Percentiles rank a stretch among this genome's conserved stretches.
Evolutionary conservation across 1,139 yeast genomes (phyloP).

Genomic region (Pichia norvegensis): DNA sequence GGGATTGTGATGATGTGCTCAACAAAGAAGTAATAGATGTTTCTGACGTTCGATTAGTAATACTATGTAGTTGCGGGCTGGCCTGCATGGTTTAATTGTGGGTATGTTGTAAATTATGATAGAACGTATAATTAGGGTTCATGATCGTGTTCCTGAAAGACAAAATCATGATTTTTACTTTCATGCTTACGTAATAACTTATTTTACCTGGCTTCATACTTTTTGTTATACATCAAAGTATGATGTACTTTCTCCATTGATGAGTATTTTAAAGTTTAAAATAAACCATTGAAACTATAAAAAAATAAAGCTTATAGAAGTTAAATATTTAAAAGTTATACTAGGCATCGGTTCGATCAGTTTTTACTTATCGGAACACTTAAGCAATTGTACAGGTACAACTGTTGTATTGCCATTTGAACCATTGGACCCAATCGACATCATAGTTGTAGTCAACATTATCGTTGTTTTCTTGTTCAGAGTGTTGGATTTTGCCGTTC

Average conservation of each 20-base stretch:
- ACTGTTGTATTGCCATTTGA: neutral
- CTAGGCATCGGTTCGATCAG: neutral
- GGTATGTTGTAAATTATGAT: neutral
- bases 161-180: neutral
- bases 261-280: neutral
- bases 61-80: neutral
- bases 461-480: neutral
- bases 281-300: neutral
- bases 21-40: neutral
- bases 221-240: too few species aligned
- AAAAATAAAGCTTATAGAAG: neutral
- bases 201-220: too few species aligned
- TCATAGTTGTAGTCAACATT: neutral
- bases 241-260: neutral
- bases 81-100: neutral
- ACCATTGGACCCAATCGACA: neutral
- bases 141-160: neutral
- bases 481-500: neutral
- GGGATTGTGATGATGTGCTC: neutral
- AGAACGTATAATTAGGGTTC: too few species aligned
- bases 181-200: neutral
- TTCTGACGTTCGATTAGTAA: neutral
- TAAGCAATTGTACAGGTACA: conserved; percentile 1
- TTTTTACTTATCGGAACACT: too few species aligned
- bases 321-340: neutral